A percentile compares a stretch with the other conserved stretches of the same genome.
Evolutionary conservation across 805 yeast species (phyloP).

Genomic region (Starmera amethionina): DNA sequence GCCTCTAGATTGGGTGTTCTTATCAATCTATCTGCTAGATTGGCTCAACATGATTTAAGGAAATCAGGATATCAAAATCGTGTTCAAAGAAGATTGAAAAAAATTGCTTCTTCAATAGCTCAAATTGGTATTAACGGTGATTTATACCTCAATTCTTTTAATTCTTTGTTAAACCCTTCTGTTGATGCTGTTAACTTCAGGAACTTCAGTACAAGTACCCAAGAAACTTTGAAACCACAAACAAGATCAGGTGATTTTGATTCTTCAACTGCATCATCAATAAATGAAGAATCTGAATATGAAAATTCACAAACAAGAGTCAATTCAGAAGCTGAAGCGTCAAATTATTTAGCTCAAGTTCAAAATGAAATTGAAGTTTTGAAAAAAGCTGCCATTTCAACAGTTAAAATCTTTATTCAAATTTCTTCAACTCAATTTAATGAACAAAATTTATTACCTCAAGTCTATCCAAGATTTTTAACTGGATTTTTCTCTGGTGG

Average conservation of each 20-base stretch:
- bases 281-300: conserved; percentile 2
- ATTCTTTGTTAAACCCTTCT: conserved; percentile 4
- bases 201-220: conserved; percentile 12
- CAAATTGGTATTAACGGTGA: conserved; percentile 58
- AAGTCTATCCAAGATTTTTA: conserved; percentile 60
- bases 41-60: conserved; percentile 41
- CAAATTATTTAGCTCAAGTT: conserved; percentile 27
- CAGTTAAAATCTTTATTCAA: conserved; percentile 21
- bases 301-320: conserved; percentile 2
- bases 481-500: conserved; percentile 65
- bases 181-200: conserved; percentile 3
- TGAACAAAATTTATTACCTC: conserved; percentile 34
- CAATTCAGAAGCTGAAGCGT: conserved; percentile 5
- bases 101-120: conserved; percentile 44
- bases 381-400: conserved; percentile 20
- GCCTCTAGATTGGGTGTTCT: conserved; percentile 43
- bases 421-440: conserved; percentile 18
- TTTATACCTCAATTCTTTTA: conserved; percentile 35
- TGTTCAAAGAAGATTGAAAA: conserved; percentile 39
- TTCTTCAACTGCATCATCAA: conserved; percentile 1
- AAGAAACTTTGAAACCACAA: conserved; percentile 12
- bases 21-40: conserved; percentile 44
- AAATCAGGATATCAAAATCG: conserved; percentile 35
- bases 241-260: conserved; percentile 3
- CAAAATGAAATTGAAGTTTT: conserved; percentile 29